These are phyloP conservation scores for Anisodus tanguticus DNA, from an alignment of 257 asterid genomes.

Conservation along the genomic window DNA sequence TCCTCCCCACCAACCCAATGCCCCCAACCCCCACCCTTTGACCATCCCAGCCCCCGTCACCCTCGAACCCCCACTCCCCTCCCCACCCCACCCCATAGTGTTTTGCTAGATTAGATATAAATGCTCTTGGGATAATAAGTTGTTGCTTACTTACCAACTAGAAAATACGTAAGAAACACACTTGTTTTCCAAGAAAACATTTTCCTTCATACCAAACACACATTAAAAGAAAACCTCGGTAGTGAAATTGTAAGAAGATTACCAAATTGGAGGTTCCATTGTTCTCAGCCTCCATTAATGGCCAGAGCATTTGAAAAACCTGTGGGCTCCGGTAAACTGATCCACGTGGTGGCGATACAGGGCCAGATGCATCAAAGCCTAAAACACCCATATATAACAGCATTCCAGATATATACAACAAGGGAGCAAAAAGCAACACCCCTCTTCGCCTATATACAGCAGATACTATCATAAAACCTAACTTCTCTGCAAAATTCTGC, in stretches of 20 bases:
- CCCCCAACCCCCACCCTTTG: too few relatives aligned
- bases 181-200: too few relatives aligned
- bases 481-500: slow-evolving; percentile 71
- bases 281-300: slow-evolving; percentile 85
- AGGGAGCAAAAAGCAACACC: slow-evolving; percentile 85
- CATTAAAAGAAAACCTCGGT: background rate
- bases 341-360: slow-evolving; percentile 50
- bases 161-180: too few relatives aligned
- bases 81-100: too few relatives aligned
- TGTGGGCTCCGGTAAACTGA: slow-evolving; percentile 88
- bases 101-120: too few relatives aligned
- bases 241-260: slow-evolving; percentile 26
- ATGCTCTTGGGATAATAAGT: too few relatives aligned
- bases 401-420: slow-evolving; percentile 88
- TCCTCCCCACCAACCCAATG: too few relatives aligned
- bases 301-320: slow-evolving; percentile 93
- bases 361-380: slow-evolving; percentile 61
- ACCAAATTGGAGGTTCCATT: slow-evolving; percentile 81
- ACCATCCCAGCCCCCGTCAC: too few relatives aligned
- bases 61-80: too few relatives aligned
- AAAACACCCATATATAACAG: slow-evolving; percentile 87
- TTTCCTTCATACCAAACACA: background rate
- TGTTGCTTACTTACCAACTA: too few relatives aligned
- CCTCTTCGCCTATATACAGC: slow-evolving; percentile 79
- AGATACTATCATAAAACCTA: slow-evolving; percentile 71